Evolutionary conservation across 2,329 filamentous ascomycete species (phyloP), one percentile per base, ranked within the genome.

Genomic region (Fonsecaea pedrosoi): DNA sequence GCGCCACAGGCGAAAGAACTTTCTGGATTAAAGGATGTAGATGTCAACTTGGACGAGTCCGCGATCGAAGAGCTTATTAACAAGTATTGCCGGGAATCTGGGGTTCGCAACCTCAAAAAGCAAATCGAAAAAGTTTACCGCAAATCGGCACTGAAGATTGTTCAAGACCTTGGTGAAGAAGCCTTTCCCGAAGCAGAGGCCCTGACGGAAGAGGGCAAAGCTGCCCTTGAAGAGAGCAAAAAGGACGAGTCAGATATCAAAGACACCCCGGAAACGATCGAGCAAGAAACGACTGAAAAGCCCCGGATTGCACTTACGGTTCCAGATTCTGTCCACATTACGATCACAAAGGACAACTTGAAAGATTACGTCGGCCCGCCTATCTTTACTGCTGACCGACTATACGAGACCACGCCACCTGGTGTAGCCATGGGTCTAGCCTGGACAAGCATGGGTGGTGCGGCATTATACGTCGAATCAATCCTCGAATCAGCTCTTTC

Each of bases 41-140:
- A 97, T 75, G 94, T 99, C n/a, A 83, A 83, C n/a, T 84, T 99
- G 53, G 90, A 89, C 69, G 89, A 93, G 72, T 90, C 91, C 65
- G 96, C 94, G 12, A 96, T 99, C 54, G 90, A 95, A 75, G 95
- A 99, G 79, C 85, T 99, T 54, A 99, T 99, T 83, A 98, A 98
- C 82, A 96, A 92, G 30, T 99, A 99, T 82, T 97, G 94, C 81
- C 91, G 95, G 53, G 95, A 99, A 80, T 97, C 93, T 53, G 95
- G 95, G 74, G 96, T 99, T 8, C 90, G 95, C 72, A 99, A 99
- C 76, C 82, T 99, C 68, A 99, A 99, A 86, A 98, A 99, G 83
- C 94, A 98, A 78, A 99, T 99, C 69, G 95, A 99, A 79, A 99
- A 99, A 83, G 92, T 99, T 2, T 99, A 97, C 81, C 89, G 95